Evolutionary conservation across 257 asterid species (phyloP), one percentile per base, ranked within the genome.

Genomic region (Solanum okadae): DNA sequence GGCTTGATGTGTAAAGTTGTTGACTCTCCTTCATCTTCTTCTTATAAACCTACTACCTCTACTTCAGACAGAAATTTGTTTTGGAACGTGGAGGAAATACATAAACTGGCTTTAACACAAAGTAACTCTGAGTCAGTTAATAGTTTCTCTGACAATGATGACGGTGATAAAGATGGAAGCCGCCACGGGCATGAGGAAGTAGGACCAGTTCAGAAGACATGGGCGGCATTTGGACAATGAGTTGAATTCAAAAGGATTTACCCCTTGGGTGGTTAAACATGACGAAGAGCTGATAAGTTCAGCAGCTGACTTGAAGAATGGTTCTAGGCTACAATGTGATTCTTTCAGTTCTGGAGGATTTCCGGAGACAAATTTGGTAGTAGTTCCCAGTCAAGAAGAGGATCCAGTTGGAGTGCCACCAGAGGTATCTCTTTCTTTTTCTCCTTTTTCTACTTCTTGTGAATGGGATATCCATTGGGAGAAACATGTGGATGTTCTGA

Each of bases 191-290:
- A 38, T 38, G 44, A 38, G 11, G 44, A 38, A 38, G 44, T 38
- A 9, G 44, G 44, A 38, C 12, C 44, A 38, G 44, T 9, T 38
- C 44, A 38, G 44, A 38, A 38, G 12, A 38, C 44, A 6, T 86
- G 95, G 93, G 67, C 90, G 94, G 95, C 92, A 90, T 86, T 94
- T 95, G 13, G 98, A 95, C 91, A 90, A 93, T 88, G 96, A 95
- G 85, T 88, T 92, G 89, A 91, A 90, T 84, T 91, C 96, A 20
- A 93, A 92, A 93, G 93, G 91, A 86, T 92, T 86, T 59, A 93
- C 92, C n/a, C 93, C 91, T 23, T 88, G 88, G 91, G 92, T 91
- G 88, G 92, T 93, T 86, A 91, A 92, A 85, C 91, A 23, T 67
- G 93, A 91, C 78, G 97, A 88, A 88, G 91, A 91, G 90, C 70